Evolutionary conservation across 2,329 filamentous ascomycete genomes (phyloP).

Genomic region (Alternaria panax): DNA sequence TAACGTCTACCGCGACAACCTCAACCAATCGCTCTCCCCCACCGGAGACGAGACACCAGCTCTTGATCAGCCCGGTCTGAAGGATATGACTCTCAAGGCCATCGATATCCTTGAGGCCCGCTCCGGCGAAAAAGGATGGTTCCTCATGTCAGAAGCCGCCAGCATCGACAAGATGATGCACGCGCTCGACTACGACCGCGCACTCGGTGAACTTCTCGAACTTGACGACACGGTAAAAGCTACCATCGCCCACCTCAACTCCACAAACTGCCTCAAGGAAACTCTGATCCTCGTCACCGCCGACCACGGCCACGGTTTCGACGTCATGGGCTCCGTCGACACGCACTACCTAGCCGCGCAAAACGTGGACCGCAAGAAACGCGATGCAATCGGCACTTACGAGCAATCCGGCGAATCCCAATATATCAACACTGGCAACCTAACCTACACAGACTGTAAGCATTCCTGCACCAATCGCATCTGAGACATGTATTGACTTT

Average conservation of each 20-base stretch:
- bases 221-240: conserved; percentile 83
- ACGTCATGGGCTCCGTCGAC: conserved; percentile 83
- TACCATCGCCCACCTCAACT: conserved; percentile 73
- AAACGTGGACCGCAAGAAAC: conserved; percentile 73
- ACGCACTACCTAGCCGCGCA: conserved; percentile 77
- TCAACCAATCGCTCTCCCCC: conserved; percentile 73
- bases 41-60: conserved; percentile 69
- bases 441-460: conserved; percentile 62
- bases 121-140: conserved; percentile 76
- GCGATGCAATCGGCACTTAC: conserved; percentile 77
- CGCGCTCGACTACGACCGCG: conserved; percentile 80
- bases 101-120: conserved; percentile 75
- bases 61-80: conserved; percentile 79
- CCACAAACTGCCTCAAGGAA: conserved; percentile 72
- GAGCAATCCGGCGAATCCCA: conserved; percentile 75
- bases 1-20: conserved; percentile 77
- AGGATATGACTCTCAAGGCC: conserved; percentile 89
- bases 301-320: conserved; percentile 91
- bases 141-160: conserved; percentile 87
- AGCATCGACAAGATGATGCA: conserved; percentile 94
- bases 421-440: conserved; percentile 70
- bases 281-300: conserved; percentile 82
- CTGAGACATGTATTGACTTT: not conserved
- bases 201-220: conserved; percentile 83
- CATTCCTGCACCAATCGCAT: not conserved